Evolutionary conservation across 2,329 filamentous ascomycete genomes (phyloP), one percentile per base, ranked within the genome.

Genomic region (Fusarium nodosum): DNA sequence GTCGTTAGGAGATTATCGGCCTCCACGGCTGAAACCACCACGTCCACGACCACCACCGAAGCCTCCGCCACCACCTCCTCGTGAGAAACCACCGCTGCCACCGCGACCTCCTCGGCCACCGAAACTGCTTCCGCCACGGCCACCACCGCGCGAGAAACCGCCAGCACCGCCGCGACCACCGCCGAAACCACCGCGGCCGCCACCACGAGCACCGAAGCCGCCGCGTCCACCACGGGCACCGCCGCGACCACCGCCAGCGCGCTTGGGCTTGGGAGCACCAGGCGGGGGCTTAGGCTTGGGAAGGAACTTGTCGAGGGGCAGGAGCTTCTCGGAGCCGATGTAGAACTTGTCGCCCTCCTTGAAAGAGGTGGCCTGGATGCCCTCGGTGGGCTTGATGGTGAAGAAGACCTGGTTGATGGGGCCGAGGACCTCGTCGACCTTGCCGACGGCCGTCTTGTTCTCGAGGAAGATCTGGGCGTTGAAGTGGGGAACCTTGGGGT

Each of bases 321-420:
- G 86, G 54, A 97, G 89, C 86, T 97, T 99, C 84, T 98, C 96
- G 77, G 90, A 88, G 75, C 91, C 93, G 78, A 98, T 97, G 86
- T 90, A 99, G 84, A 99, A 97, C 84, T 97, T 97, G 86, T 98
- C 96, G 79, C 96, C 96, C 68, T 90, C 83, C 86, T 97, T 97
- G 90, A 98, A 99, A 41, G 92, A 96, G 63, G 90, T 89, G 67
- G 96, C 94, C 82, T 97, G 92, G 80, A 99, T 98, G 75, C 96
- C 96, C 80, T 98, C 95, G 79, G 93, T 90, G 56, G 95, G 94
- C 85, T 98, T 98, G 82, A 99, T 92, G 77, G 95, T 98, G 87
- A 99, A 99, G 86, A 92, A 97, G 77, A 98, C 93, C 82, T 97
- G 92, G 87, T 97, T 98, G 82, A 99, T 93, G 69, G 96, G 95